Base-by-base conservation (phyloP, 768 basidiomycete genomes). In the Brasilioporus rufonigricans region DNA sequence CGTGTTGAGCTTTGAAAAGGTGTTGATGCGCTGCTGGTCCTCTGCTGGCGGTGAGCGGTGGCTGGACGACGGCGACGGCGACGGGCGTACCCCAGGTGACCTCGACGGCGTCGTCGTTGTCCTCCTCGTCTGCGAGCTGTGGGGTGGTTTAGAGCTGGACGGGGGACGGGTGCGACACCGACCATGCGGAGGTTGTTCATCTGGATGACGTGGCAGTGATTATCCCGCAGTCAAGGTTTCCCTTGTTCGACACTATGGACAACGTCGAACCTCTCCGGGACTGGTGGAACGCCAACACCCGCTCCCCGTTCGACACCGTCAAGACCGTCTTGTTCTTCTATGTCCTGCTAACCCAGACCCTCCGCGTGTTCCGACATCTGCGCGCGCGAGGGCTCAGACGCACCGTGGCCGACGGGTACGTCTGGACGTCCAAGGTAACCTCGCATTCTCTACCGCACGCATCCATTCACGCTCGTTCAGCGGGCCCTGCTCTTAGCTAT, bases 21-120 rank as follows among this genome's bases (percentile, higher is more conserved):
- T 78, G 73, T 87, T 96, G 74, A 98, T 98, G 27, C 84, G 82
- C 61, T 93, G 86, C 70, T 98, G 94, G 69, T 94, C 92, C 77
- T 84, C 83, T 88, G 50, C 2, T 18, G 27, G 13, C 10, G 35
- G 23, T 36, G 3, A 38, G 45, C 1, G 41, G 4, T 24, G 40
- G 16, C 13, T 16, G 48, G 8, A 19, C 7, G 10, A 11, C 21
- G 16, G 11, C 11, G 12, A 13, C 9, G 21, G 21, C 8, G 24
- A 24, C 31, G 31, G 10, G 31, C 79, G 57, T 56, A 90, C 91
- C 91, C 91, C 90, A 92, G 33, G 89, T 90, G 46, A 93, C 91
- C 68, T 93, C 89, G 21, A 82, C 80, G 18, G 79, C 77, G 56
- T 89, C 86, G 47, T 89, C 86, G 48, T 73, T 79, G 71, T 92